Conservation (phyloP, 1,284 basidiomycete species). For the Meira nashicola region DNA sequence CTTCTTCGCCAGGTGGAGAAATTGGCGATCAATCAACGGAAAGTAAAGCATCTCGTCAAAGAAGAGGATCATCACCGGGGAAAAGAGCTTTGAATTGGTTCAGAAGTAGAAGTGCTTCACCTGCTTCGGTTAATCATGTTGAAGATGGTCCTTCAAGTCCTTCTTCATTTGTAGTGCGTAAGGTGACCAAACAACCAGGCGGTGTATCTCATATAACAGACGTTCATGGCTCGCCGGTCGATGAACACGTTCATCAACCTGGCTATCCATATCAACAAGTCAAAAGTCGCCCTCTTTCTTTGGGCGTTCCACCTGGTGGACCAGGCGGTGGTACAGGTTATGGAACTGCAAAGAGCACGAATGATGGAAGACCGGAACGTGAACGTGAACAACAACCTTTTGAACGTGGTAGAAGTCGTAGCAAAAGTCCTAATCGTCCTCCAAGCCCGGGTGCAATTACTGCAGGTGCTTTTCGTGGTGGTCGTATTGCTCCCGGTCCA, state of each 20-base stretch:
- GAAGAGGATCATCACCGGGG: not conserved
- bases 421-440: constrained; percentile 18
- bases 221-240: constrained; percentile 17
- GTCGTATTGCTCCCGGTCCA: constrained; percentile 24
- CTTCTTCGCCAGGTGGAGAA: not conserved
- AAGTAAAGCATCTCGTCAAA: constrained; percentile 1
- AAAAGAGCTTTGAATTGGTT: constrained; percentile 13
- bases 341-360: constrained; percentile 30
- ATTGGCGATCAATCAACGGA: constrained; percentile 3
- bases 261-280: constrained; percentile 15
- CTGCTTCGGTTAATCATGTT: not conserved
- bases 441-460: constrained; percentile 24
- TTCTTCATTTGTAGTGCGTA: constrained; percentile 34
- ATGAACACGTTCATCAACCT: constrained; percentile 18
- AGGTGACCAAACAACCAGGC: constrained; percentile 34
- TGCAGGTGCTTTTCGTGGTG: constrained; percentile 27
- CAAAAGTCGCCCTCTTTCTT: constrained; percentile 22
- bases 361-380: constrained; percentile 41
- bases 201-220: constrained; percentile 22
- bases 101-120: constrained; percentile 11
- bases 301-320: constrained; percentile 42
- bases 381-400: constrained; percentile 18
- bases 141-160: constrained; percentile 9
- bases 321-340: constrained; percentile 42
- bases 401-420: constrained; percentile 1